Conservation (phyloP, 768 basidiomycete species). For the Suillus paluster region DNA sequence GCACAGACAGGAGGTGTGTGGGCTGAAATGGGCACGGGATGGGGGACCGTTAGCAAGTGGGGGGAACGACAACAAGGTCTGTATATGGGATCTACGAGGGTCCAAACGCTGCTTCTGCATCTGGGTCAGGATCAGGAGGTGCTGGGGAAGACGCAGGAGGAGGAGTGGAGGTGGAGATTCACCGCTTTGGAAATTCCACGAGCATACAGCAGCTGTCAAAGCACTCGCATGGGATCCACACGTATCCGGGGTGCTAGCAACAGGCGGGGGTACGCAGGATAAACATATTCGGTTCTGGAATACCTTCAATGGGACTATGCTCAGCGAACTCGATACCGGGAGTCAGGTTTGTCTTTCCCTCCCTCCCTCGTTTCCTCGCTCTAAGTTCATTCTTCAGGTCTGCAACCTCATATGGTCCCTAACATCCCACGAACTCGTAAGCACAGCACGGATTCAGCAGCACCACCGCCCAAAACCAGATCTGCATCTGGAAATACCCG, state of each 20-base stretch:
- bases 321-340: constrained; percentile 91
- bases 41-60: constrained; percentile 82
- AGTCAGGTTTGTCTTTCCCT: constrained; percentile 69
- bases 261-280: constrained; percentile 98
- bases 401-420: constrained; percentile 97
- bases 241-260: constrained; percentile 86
- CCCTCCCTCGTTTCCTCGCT: background rate
- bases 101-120: constrained; percentile 44
- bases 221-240: constrained; percentile 99
- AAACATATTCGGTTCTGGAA: constrained; percentile 99
- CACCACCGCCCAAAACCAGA: constrained; percentile 93
- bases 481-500: constrained; percentile 95
- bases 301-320: constrained; percentile 80
- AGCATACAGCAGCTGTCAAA: constrained; percentile 97
- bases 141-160: constrained; percentile 33
- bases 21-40: constrained; percentile 76
- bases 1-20: constrained; percentile 94
- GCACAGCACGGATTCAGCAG: constrained; percentile 97
- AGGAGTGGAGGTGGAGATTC: constrained; percentile 46
- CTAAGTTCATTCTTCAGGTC: constrained; percentile 56
- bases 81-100: constrained; percentile 92
- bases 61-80: constrained; percentile 98
- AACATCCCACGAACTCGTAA: constrained; percentile 96
- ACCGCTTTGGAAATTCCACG: constrained; percentile 94
- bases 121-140: constrained; percentile 35